A percentile compares a stretch with the other conserved stretches of the same genome.
phyloP scores from a whole-genome alignment of 1,139 yeast genomes.

The Sugiyamaella sp. region DNA sequence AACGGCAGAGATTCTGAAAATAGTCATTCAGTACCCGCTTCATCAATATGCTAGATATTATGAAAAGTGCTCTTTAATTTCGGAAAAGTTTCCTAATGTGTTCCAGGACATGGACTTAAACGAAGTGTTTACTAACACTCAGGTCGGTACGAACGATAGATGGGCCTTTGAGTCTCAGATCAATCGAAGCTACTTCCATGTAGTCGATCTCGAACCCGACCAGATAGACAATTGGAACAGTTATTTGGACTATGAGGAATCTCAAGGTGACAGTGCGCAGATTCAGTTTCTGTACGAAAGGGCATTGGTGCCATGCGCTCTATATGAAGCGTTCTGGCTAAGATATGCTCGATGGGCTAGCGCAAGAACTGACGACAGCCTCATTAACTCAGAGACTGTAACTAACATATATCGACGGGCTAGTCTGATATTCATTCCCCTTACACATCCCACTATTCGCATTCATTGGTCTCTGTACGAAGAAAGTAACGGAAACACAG shows the following conservation, averaged over 20 bases:
- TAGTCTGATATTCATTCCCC: slow-evolving; percentile 39
- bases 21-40: slow-evolving; percentile 68
- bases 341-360: slow-evolving; percentile 56
- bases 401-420: slow-evolving; percentile 42
- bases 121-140: slow-evolving; percentile 63
- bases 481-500: slow-evolving; percentile 38
- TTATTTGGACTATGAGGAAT: slow-evolving; percentile 63
- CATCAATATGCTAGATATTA: slow-evolving; percentile 71
- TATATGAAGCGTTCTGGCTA: slow-evolving; percentile 63
- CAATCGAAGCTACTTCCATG: slow-evolving; percentile 54
- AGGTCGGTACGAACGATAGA: slow-evolving; percentile 60
- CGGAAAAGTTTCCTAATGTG: slow-evolving; percentile 29
- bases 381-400: slow-evolving; percentile 31
- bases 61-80: slow-evolving; percentile 37
- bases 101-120: slow-evolving; percentile 33
- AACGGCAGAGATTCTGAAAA: slow-evolving; percentile 28
- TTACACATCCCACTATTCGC: slow-evolving; percentile 40
- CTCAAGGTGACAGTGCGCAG: slow-evolving; percentile 33
- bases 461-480: slow-evolving; percentile 43
- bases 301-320: slow-evolving; percentile 53
- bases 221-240: slow-evolving; percentile 63
- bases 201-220: slow-evolving; percentile 48
- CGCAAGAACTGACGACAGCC: slow-evolving; percentile 23
- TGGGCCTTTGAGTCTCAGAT: slow-evolving; percentile 66
- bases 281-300: slow-evolving; percentile 54